A percentile compares a stretch with the other conserved stretches of the same genome.
These are phyloP conservation scores for Colletotrichum coccodes DNA, from an alignment of 2,329 filamentous ascomycete genomes.

Conservation along the genomic window DNA sequence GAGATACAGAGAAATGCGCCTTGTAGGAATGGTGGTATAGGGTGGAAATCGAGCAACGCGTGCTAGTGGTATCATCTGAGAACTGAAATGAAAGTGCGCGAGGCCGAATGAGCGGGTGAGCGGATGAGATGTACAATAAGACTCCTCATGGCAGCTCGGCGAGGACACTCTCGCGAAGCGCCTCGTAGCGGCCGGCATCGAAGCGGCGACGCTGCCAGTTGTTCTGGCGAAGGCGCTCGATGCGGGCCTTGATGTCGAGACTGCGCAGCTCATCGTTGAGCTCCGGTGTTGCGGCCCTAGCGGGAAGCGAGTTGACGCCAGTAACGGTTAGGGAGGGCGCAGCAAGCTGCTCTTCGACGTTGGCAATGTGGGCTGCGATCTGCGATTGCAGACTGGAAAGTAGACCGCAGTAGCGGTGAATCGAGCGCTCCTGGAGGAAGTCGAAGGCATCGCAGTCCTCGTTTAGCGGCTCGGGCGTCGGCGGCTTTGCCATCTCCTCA, in stretches of 20 bases:
- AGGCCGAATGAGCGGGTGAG: background rate
- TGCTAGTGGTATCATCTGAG: conserved; percentile 25
- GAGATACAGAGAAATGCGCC: background rate
- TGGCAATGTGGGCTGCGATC: conserved; percentile 57
- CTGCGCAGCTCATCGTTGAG: conserved; percentile 47
- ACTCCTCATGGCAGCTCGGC: conserved; percentile 55
- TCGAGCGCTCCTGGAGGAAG: conserved; percentile 53
- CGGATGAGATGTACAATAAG: conserved; percentile 15
- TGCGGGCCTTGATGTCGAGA: conserved; percentile 59
- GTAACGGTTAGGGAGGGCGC: conserved; percentile 32
- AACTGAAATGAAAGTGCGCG: background rate
- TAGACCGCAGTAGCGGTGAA: conserved; percentile 61
- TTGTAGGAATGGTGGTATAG: background rate
- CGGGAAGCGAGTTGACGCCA: conserved; percentile 31
- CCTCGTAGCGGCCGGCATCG: conserved; percentile 62
- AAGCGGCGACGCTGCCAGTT: conserved; percentile 68
- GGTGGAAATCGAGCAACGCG: background rate
- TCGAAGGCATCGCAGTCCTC: conserved; percentile 38
- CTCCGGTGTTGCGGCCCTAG: conserved; percentile 25
- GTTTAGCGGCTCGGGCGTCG: conserved; percentile 29
- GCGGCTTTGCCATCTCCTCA: conserved; percentile 36
- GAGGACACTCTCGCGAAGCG: conserved; percentile 60
- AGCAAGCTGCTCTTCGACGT: conserved; percentile 54
- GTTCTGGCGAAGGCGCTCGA: conserved; percentile 62
- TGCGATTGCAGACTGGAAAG: conserved; percentile 60